Percentiles rank a stretch among this genome's conserved stretches.
Conservation (phyloP, 75 land plant species). For the Picea glauca region DNA sequence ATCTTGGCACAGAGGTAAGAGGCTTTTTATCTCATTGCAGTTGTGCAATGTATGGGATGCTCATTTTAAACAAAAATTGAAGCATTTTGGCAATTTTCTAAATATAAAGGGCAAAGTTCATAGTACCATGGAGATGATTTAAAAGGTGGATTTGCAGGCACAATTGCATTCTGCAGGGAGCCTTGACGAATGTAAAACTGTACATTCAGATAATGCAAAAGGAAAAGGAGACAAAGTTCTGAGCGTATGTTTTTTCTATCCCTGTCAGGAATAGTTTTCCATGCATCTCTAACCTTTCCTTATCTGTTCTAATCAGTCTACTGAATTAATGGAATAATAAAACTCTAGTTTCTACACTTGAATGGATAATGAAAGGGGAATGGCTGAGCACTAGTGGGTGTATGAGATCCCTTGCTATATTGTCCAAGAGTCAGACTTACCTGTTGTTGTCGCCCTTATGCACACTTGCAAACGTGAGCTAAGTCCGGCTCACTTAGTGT, state of each 20-base stretch:
- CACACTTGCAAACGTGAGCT: too few relatives aligned
- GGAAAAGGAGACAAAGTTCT: background rate
- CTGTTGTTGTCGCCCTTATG: too few relatives aligned
- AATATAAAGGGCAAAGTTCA: background rate
- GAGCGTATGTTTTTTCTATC: background rate
- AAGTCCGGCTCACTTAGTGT: too few relatives aligned
- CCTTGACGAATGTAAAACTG: background rate
- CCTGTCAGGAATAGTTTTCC: background rate
- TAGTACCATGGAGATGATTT: background rate
- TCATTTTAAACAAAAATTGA: background rate
- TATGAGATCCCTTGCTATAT: too few relatives aligned
- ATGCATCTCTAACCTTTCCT: background rate
- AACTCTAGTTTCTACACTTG: background rate
- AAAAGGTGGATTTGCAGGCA: background rate
- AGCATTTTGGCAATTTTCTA: too few relatives aligned
- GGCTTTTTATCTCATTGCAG: background rate
- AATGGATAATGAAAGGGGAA: background rate
- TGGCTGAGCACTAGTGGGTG: too few relatives aligned
- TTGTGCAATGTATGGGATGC: background rate
- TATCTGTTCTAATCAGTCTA: too few relatives aligned
- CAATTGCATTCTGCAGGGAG: background rate
- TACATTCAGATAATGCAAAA: background rate
- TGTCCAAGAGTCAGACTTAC: too few relatives aligned
- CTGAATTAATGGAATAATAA: background rate
- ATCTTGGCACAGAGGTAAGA: slow-evolving; percentile 1